phyloP scores from a whole-genome alignment of 352 stramenopile species.

The Pythium brassicae region DNA sequence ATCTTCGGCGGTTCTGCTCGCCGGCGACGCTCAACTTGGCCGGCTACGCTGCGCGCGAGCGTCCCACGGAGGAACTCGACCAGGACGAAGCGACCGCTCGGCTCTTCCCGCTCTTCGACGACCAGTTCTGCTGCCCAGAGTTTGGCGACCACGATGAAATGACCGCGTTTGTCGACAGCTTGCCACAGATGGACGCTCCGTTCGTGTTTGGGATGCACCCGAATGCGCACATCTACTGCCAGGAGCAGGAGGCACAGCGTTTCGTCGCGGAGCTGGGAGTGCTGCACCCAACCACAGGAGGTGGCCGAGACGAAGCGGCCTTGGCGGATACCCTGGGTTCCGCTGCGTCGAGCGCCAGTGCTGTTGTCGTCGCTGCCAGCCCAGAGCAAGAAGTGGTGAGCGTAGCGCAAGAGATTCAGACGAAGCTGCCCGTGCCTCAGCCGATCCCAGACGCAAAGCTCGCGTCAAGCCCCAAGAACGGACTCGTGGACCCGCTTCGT shows the following conservation, averaged over 20 bases:
- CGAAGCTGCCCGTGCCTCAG: slow-evolving; percentile 16
- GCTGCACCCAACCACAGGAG: slow-evolving; percentile 23
- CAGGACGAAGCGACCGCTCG: not conserved
- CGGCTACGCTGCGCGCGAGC: not conserved
- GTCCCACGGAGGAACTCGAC: not conserved
- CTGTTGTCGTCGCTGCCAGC: not conserved
- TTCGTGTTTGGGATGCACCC: slow-evolving; percentile 82
- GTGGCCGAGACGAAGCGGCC: not conserved
- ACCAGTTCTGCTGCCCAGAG: slow-evolving; percentile 35
- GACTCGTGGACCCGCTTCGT: slow-evolving; percentile 37
- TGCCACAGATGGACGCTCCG: slow-evolving; percentile 47
- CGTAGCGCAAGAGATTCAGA: slow-evolving; percentile 20
- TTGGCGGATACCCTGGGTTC: slow-evolving; percentile 4
- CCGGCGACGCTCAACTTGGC: slow-evolving; percentile 11
- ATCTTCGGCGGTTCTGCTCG: slow-evolving; percentile 63
- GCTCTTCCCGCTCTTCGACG: slow-evolving; percentile 24
- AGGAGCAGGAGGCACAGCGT: slow-evolving; percentile 47
- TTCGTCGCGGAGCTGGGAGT: slow-evolving; percentile 34
- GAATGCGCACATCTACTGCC: slow-evolving; percentile 71
- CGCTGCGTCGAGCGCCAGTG: slow-evolving; percentile 21
- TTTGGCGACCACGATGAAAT: slow-evolving; percentile 39
- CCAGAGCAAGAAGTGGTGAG: slow-evolving; percentile 16
- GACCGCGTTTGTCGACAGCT: slow-evolving; percentile 36
- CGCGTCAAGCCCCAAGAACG: not conserved
- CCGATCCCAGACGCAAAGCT: not conserved